A percentile compares a stretch with the other conserved stretches of the same genome.
These are phyloP conservation scores for Verticillium dahliae DNA, from an alignment of 2,329 filamentous ascomycete genomes.

Conservation along the genomic window DNA sequence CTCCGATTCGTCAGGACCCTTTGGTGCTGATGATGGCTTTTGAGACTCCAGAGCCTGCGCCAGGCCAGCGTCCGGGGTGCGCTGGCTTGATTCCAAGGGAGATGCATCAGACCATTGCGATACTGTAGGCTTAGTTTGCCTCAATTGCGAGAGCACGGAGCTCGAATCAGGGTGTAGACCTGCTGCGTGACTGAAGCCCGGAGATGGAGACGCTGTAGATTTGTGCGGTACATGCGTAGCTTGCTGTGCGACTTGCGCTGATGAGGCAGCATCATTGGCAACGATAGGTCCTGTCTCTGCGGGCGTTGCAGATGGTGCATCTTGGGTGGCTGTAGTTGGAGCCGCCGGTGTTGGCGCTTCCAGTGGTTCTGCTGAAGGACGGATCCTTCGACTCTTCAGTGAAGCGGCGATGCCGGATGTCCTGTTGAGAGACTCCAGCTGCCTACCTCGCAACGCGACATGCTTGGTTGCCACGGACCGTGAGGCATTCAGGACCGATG, in stretches of 20 bases:
- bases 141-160: slow-evolving; percentile 8
- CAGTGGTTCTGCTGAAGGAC: not conserved
- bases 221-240: slow-evolving; percentile 7
- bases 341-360: not conserved
- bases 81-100: not conserved
- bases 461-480: slow-evolving; percentile 60
- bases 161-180: slow-evolving; percentile 3
- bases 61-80: not conserved
- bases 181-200: slow-evolving; percentile 1
- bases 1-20: slow-evolving; percentile 15
- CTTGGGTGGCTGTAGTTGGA: not conserved
- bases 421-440: slow-evolving; percentile 43
- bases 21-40: not conserved
- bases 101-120: slow-evolving; percentile 8
- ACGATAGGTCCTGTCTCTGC: not conserved
- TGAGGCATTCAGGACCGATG: slow-evolving; percentile 63
- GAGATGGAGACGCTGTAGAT: not conserved
- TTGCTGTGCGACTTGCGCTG: not conserved
- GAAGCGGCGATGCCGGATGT: slow-evolving; percentile 35
- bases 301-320: not conserved
- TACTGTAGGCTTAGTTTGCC: slow-evolving; percentile 3
- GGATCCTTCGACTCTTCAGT: slow-evolving; percentile 16
- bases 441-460: slow-evolving; percentile 47
- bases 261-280: not conserved
- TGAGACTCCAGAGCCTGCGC: not conserved